Percentiles rank a stretch among this genome's conserved stretches.
These are phyloP conservation scores for Bretschneidera sinensis DNA, from an alignment of 345 rosid genomes.

Conservation along the genomic window DNA sequence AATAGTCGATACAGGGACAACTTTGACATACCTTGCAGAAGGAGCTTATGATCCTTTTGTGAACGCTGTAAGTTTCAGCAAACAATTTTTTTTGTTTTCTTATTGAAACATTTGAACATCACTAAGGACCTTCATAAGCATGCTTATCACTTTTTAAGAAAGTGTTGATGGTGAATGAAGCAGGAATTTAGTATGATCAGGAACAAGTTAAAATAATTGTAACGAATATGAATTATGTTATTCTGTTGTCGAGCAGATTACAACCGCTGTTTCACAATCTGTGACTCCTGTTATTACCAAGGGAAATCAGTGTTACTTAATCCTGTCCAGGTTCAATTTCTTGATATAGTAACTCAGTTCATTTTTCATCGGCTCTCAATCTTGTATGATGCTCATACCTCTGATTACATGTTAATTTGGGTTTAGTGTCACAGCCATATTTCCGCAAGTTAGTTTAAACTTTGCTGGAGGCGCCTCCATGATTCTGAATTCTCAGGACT, in stretches of 20 bases:
- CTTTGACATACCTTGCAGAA: conserved; percentile 89
- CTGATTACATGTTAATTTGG: conserved; percentile 10
- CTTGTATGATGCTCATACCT: conserved; percentile 6
- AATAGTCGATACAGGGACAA: conserved; percentile 92
- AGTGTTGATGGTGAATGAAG: background rate
- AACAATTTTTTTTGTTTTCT: background rate
- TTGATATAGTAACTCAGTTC: background rate
- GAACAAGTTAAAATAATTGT: too few relatives aligned
- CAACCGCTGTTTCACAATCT: conserved; percentile 47
- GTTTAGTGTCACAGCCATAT: conserved; percentile 52
- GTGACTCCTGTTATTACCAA: conserved; percentile 51
- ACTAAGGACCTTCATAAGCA: background rate
- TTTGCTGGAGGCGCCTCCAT: conserved; percentile 87
- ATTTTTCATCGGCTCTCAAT: background rate
- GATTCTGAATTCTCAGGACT: conserved; percentile 69
- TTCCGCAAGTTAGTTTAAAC: conserved; percentile 89
- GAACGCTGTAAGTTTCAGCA: conserved; percentile 58
- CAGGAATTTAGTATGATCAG: background rate
- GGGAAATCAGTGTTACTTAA: conserved; percentile 61
- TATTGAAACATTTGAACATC: background rate
- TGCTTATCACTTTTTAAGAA: background rate
- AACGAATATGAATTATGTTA: too few relatives aligned
- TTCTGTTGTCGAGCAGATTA: conserved; percentile 47
- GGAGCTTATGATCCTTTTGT: conserved; percentile 64
- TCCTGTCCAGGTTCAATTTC: conserved; percentile 57